Evolutionary conservation across 805 yeast species (phyloP).

Genomic region (Metschnikowia lunata): DNA sequence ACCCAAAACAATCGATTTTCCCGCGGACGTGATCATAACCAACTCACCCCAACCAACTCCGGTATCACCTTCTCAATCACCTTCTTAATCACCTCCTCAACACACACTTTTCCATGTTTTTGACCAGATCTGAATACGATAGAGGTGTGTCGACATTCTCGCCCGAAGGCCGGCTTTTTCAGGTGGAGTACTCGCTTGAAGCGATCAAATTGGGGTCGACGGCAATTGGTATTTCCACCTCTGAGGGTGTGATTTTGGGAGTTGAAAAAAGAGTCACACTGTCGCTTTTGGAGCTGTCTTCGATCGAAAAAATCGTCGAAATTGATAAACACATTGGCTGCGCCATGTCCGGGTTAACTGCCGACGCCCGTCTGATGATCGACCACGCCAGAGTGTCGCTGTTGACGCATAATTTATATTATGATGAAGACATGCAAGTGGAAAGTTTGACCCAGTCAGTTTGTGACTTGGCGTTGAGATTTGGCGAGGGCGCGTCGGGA

Average conservation of each 20-base stretch:
- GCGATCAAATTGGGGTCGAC: conserved; percentile 98
- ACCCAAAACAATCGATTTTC: no score
- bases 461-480: conserved; percentile 92
- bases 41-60: not conserved
- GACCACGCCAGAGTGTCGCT: conserved; percentile 94
- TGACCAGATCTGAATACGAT: conserved; percentile 99
- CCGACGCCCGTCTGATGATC: conserved; percentile 98
- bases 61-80: no score
- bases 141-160: conserved; percentile 98
- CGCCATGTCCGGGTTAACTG: conserved; percentile 98
- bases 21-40: not conserved
- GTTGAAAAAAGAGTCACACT: conserved; percentile 98
- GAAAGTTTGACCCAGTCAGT: conserved; percentile 95
- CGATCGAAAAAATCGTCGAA: conserved; percentile 94
- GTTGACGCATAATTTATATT: conserved; percentile 82
- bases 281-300: conserved; percentile 80
- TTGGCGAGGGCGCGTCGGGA: conserved; percentile 96
- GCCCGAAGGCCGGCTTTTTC: conserved; percentile 97
- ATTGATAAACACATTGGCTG: conserved; percentile 93
- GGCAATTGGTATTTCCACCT: conserved; percentile 93
- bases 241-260: conserved; percentile 93
- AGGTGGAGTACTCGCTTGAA: conserved; percentile 95
- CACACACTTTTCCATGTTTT: conserved; percentile 57
- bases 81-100: not conserved
- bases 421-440: conserved; percentile 87